Evolutionary conservation across 2,329 filamentous ascomycete genomes (phyloP).

Genomic region (Apiospora marii): DNA sequence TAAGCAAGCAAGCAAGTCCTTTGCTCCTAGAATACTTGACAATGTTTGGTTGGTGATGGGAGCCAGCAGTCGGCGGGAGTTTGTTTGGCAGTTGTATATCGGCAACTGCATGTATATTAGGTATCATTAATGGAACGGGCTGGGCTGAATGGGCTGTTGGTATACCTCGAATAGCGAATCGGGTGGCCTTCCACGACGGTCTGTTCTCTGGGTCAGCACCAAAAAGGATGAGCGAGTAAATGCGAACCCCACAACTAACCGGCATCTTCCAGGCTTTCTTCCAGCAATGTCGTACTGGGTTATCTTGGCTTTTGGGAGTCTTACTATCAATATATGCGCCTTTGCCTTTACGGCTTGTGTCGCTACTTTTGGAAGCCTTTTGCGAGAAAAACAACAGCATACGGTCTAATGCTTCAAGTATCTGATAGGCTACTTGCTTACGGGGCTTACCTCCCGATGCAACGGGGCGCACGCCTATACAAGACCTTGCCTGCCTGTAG

Average conservation of each 20-base stretch:
- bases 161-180: constrained; percentile 2
- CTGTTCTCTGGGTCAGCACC: constrained; percentile 3
- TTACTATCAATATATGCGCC: background rate
- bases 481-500: background rate
- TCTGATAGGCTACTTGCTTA: background rate
- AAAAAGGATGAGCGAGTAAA: background rate
- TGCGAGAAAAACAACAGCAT: background rate
- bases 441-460: constrained; percentile 7
- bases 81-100: constrained; percentile 5
- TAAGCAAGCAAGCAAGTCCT: background rate
- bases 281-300: background rate
- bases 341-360: background rate
- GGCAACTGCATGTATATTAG: background rate
- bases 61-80: background rate
- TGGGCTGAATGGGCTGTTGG: background rate
- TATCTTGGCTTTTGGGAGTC: background rate
- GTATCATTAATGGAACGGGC: background rate
- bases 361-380: background rate
- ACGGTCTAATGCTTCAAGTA: background rate
- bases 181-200: background rate
- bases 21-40: background rate
- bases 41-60: background rate
- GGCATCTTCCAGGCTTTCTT: background rate
- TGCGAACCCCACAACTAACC: background rate
- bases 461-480: background rate